Conservation (phyloP, 129 eudicot species). For the sunflower (Helianthus annuus) region HanXRQr2.0-SUNRISE NC_035449.2:4687897-4688396, state of each 20-base stretch:
- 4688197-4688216: too few species aligned
- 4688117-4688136: neutral
- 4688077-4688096: neutral
- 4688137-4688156: neutral
- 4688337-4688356: too few species aligned
- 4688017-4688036: neutral
- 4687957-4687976: neutral
- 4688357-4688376: too few species aligned
- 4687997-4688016: neutral
- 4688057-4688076: neutral
- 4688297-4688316: too few species aligned
- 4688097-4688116: neutral
- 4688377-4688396: too few species aligned
- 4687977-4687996: neutral
- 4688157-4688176: too few species aligned
- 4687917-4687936: slow-evolving; percentile 3
- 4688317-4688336: too few species aligned
- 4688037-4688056: neutral
- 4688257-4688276: too few species aligned
- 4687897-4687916: slow-evolving; percentile 20
- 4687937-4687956: neutral
- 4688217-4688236: too few species aligned
- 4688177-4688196: too few species aligned
- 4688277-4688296: too few species aligned
- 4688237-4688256: too few species aligned